Evolutionary conservation across 192 early-diverging fungal species (phyloP), one percentile per base, ranked within the genome.

Genomic region (Backusella sp.): DNA sequence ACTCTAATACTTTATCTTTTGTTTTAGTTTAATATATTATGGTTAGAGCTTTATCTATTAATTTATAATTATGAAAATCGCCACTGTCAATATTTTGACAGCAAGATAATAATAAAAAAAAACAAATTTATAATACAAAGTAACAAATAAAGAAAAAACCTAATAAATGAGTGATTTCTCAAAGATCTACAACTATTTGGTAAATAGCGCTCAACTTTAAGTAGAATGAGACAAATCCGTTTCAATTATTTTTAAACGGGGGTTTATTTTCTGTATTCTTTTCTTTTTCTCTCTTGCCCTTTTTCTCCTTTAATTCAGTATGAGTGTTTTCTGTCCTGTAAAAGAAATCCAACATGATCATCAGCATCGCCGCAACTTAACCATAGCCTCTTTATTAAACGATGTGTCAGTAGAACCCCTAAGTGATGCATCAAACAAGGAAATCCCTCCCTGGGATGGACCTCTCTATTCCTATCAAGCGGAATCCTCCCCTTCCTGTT

Each of bases 181-280:
- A 62, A 62, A 62, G 56, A 62, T 62, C 56, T 23, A 26, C 56
- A 62, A 28, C 11, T 9, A 21, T 62, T 62, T 28, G 9, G 56
- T 62, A 62, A 62, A 62, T 62, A 28, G 56, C 56, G 56, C 56
- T 62, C 56, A 62, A 62, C 3, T 62, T 62, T 62, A 62, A 62
- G 56, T 28, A 62, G 12, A 62, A 62, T 62, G 56, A 62, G 56
- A 62, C 56, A 62, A 62, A 28, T 62, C n/a, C 8, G 56, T 62
- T 62, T 62, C 26, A 62, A 62, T 26, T 62, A 14, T 62, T 62
- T 26, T 62, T 62, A 28, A 62, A 26, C 23, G 56, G 23, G 56
- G 56, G 56, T 62, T 44, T 62, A 28, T 4, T 26, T 62, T 28
- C 21, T 62, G 26, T 26, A 28, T 62, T 62, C 56, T 53, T 62